Evolutionary conservation across 768 basidiomycete species (phyloP).

Genomic region (Trametes gibbosa): DNA sequence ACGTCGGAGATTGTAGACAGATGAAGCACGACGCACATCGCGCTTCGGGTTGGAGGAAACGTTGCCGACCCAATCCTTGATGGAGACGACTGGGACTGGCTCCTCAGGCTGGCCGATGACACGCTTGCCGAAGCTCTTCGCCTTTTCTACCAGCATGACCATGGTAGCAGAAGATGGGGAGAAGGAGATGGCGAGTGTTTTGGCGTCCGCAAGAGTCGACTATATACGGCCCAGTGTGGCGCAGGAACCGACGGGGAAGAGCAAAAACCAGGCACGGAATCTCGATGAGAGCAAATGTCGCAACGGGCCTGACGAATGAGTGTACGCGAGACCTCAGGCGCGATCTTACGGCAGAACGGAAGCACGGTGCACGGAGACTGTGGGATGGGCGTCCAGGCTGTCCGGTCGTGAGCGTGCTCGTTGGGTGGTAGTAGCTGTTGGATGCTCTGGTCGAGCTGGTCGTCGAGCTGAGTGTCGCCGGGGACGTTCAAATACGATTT

Average conservation of each 20-base stretch:
- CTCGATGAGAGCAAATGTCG: slow-evolving; percentile 10
- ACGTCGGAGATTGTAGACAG: background rate
- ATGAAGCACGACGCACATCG: slow-evolving; percentile 40
- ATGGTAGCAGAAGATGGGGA: slow-evolving; percentile 27
- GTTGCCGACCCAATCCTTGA: slow-evolving; percentile 48
- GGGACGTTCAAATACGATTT: background rate
- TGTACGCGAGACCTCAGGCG: background rate
- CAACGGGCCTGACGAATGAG: slow-evolving; percentile 13
- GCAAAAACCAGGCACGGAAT: slow-evolving; percentile 11
- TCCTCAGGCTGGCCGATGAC: slow-evolving; percentile 61
- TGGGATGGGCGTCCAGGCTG: background rate
- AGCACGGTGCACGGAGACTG: background rate
- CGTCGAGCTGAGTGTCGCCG: background rate
- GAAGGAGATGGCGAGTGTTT: background rate
- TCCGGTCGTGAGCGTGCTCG: background rate
- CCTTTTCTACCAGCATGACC: slow-evolving; percentile 30
- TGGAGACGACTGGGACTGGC: slow-evolving; percentile 56
- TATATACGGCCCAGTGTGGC: slow-evolving; percentile 4
- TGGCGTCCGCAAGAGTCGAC: background rate
- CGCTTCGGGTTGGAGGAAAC: slow-evolving; percentile 45
- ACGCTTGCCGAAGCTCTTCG: slow-evolving; percentile 53
- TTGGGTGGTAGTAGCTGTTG: background rate
- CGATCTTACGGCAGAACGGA: slow-evolving; percentile 2
- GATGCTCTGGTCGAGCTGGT: background rate
- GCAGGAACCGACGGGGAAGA: slow-evolving; percentile 1